Evolutionary conservation across 495 filamentous ascomycete species (phyloP).

Genomic region (Aspergillus homomorphus): DNA sequence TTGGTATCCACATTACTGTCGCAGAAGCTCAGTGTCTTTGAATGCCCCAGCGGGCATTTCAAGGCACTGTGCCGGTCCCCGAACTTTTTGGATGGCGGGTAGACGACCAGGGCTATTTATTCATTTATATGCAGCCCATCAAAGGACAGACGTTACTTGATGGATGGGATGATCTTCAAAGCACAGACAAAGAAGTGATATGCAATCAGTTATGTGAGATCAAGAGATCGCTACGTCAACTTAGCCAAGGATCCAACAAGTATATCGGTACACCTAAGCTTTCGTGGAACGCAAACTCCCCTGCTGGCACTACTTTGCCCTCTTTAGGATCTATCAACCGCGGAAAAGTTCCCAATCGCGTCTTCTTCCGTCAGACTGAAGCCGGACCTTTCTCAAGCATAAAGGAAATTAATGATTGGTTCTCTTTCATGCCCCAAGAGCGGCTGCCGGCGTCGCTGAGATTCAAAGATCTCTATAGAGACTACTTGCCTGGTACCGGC

Average conservation of each 20-base stretch:
- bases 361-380: conserved; percentile 26
- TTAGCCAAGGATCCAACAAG: conserved; percentile 32
- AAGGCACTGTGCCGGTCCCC: conserved; percentile 38
- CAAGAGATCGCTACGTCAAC: conserved; percentile 24
- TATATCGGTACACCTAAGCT: conserved; percentile 33
- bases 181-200: conserved; percentile 30
- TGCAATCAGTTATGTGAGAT: conserved; percentile 36
- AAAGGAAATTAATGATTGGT: conserved; percentile 45
- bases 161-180: conserved; percentile 32
- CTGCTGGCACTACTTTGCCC: conserved; percentile 7
- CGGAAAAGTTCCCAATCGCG: conserved; percentile 27
- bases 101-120: conserved; percentile 35
- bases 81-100: conserved; percentile 50
- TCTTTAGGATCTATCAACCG: conserved; percentile 32
- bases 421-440: conserved; percentile 30
- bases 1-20: conserved; percentile 35
- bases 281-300: too few species aligned
- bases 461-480: conserved; percentile 37
- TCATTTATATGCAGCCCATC: conserved; percentile 50
- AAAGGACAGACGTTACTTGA: conserved; percentile 36
- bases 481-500: conserved; percentile 36
- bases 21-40: conserved; percentile 45
- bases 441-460: conserved; percentile 25
- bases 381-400: conserved; percentile 39
- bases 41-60: conserved; percentile 34